Conservation (phyloP, 2,329 filamentous ascomycete species). For the Colletotrichum sp. region DNA sequence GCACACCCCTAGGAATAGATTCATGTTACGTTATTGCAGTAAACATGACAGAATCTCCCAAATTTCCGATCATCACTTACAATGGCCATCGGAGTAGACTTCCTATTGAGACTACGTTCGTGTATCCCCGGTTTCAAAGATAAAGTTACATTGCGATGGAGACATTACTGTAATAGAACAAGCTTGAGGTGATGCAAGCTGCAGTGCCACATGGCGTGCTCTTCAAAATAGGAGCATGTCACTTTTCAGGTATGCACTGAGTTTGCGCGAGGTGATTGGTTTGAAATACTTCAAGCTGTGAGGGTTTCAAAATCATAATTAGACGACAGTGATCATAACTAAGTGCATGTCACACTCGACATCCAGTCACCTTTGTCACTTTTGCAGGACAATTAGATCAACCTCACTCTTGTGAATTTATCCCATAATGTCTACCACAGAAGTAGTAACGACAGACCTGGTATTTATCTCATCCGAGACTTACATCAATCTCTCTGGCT, state of each 20-base stretch:
- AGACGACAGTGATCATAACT: not conserved
- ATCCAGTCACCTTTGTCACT: not conserved
- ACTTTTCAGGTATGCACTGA: not conserved
- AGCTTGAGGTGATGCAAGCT: not conserved
- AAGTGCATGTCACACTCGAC: not conserved
- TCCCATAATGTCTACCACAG: not conserved
- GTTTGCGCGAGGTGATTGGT: not conserved
- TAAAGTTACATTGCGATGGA: not conserved
- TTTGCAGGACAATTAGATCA: not conserved
- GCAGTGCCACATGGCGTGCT: not conserved
- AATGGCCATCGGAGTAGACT: not conserved
- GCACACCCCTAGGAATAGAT: not conserved
- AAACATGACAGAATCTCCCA: not conserved
- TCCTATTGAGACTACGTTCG: not conserved
- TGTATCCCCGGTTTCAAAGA: not conserved
- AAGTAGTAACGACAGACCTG: not conserved
- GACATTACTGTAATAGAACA: not conserved
- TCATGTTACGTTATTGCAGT: not conserved
- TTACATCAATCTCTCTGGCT: not conserved
- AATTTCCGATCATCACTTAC: not conserved
- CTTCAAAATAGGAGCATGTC: not conserved
- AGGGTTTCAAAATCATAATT: not conserved
- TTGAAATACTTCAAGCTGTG: fast-evolving
- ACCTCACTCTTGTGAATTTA: not conserved
- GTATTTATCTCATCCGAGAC: not conserved